Conservation (phyloP, 257 asterid genomes). For the Solanum megistacrolobum region DNA sequence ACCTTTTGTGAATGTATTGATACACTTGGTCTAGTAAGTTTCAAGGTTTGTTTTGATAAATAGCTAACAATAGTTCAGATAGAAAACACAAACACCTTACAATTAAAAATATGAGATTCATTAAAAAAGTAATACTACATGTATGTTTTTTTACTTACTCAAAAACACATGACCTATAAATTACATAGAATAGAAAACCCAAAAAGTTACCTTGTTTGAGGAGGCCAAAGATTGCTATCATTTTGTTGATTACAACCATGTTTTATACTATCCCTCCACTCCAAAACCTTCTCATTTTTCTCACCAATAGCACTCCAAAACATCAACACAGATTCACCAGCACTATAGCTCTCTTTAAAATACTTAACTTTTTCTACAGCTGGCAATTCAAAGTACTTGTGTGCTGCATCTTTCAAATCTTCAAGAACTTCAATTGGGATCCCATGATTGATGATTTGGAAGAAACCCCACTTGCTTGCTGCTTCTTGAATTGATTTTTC, state of each 20-base stretch:
- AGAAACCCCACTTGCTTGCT: constrained; percentile 40
- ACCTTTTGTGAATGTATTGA: neutral
- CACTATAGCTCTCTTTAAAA: constrained; percentile 25
- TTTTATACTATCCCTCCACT: constrained; percentile 43
- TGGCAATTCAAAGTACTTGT: constrained; percentile 30
- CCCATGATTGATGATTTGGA: constrained; percentile 44
- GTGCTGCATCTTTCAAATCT: constrained; percentile 20
- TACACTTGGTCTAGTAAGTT: neutral
- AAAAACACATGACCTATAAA: neutral
- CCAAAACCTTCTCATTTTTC: constrained; percentile 29
- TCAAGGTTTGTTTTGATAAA: neutral
- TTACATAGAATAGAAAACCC: neutral
- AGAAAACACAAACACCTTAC: too few species aligned
- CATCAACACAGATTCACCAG: constrained; percentile 23
- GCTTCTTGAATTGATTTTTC: constrained; percentile 29
- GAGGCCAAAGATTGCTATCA: neutral
- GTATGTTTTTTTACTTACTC: too few species aligned
- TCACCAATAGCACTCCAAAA: neutral
- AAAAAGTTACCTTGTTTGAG: neutral
- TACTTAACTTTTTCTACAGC: constrained; percentile 34
- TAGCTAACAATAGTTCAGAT: too few species aligned
- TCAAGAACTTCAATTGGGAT: constrained; percentile 40
- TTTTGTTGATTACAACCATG: constrained; percentile 18
- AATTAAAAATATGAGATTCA: too few species aligned
- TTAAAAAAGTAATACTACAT: too few species aligned